Evolutionary conservation across 2,329 filamentous ascomycete genomes (phyloP).

Genomic region (Hypoxylon sp.): DNA sequence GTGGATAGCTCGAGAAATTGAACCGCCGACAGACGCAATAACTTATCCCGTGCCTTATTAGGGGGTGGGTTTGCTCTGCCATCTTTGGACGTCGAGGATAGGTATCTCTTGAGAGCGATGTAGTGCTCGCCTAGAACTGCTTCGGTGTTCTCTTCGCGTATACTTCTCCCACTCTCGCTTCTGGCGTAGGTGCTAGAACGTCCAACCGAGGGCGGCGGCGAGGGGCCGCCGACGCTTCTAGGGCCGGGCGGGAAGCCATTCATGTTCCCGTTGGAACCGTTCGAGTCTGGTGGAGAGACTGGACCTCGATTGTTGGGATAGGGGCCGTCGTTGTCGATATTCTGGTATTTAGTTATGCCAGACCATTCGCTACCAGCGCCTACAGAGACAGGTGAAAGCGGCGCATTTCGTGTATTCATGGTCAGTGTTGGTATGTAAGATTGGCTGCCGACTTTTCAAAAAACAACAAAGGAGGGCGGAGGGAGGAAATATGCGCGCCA

Average conservation of each 20-base stretch:
- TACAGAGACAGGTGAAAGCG: slow-evolving; percentile 85
- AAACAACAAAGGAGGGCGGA: slow-evolving; percentile 44
- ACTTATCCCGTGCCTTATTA: slow-evolving; percentile 94
- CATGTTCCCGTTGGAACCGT: slow-evolving; percentile 72
- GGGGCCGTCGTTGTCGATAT: slow-evolving; percentile 66
- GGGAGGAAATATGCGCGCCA: slow-evolving; percentile 40
- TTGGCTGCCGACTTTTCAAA: slow-evolving; percentile 40
- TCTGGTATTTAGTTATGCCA: slow-evolving; percentile 76
- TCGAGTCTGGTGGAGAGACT: slow-evolving; percentile 79
- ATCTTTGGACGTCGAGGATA: slow-evolving; percentile 79
- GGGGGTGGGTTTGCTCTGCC: slow-evolving; percentile 81
- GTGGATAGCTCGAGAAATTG: slow-evolving; percentile 98
- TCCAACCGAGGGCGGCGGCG: slow-evolving; percentile 89
- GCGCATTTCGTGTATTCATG: slow-evolving; percentile 82
- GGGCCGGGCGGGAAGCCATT: slow-evolving; percentile 71
- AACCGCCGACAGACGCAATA: slow-evolving; percentile 87
- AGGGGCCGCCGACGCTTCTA: slow-evolving; percentile 75
- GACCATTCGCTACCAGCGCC: slow-evolving; percentile 85
- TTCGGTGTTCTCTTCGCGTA: slow-evolving; percentile 72
- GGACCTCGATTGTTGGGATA: slow-evolving; percentile 70
- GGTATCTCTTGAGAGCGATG: slow-evolving; percentile 80
- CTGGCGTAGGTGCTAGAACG: slow-evolving; percentile 84
- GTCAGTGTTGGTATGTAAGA: slow-evolving; percentile 52
- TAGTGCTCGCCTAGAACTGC: slow-evolving; percentile 84
- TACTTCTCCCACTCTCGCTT: slow-evolving; percentile 75